A percentile compares a stretch with the other conserved stretches of the same genome.
Conservation (phyloP, 202 grass and related monocot genomes). For the Zizania palustris region DNA sequence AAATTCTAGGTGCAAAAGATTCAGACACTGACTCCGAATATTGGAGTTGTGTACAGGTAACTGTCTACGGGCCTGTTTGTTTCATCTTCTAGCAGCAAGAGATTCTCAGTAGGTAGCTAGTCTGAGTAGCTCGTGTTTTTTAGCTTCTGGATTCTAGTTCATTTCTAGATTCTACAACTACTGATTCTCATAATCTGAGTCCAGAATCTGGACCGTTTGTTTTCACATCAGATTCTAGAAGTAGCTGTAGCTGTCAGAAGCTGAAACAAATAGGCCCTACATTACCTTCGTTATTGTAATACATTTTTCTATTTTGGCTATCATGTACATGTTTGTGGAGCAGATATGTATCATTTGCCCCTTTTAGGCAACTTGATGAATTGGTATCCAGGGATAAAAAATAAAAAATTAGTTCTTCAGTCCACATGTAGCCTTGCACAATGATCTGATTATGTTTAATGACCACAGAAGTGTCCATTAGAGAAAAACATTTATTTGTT, state of each 20-base stretch:
- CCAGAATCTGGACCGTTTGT: too few relatives aligned
- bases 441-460: neutral
- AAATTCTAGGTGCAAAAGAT: conserved; percentile 92
- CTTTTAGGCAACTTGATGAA: conserved; percentile 12
- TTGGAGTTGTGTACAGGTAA: conserved; percentile 96
- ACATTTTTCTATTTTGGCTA: conserved; percentile 11
- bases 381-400: neutral
- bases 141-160: too few relatives aligned
- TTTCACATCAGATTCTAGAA: too few relatives aligned
- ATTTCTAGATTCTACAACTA: too few relatives aligned
- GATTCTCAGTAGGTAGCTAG: too few relatives aligned
- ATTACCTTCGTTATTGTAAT: conserved; percentile 18
- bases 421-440: neutral
- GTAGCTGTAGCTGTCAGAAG: too few relatives aligned
- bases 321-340: neutral
- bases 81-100: too few relatives aligned
- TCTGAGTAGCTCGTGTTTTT: too few relatives aligned
- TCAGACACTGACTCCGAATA: conserved; percentile 87
- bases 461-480: neutral
- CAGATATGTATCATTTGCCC: neutral
- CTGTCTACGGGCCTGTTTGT: too few relatives aligned
- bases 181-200: too few relatives aligned
- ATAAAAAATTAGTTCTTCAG: neutral
- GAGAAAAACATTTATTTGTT: conserved; percentile 8
- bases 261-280: too few relatives aligned